These are phyloP conservation scores for Babesia divergens DNA, from an alignment of 169 alveolate species.

Conservation along the genomic window DNA sequence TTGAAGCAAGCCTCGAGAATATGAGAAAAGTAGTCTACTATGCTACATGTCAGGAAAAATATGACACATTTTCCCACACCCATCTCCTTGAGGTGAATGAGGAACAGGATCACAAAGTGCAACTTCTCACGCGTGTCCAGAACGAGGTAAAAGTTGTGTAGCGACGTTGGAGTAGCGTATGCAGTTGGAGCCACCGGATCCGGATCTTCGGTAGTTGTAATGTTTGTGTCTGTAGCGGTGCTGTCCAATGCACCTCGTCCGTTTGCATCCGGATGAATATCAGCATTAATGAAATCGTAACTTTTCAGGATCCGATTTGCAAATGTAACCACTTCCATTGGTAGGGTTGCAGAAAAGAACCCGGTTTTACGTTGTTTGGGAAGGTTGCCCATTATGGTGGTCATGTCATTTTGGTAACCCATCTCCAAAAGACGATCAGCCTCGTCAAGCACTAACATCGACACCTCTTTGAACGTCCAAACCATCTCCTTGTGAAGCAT, in stretches of 20 bases:
- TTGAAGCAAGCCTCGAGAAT: slow-evolving; percentile 19
- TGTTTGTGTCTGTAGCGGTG: not conserved
- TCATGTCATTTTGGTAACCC: slow-evolving; percentile 86
- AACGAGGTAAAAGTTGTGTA: slow-evolving; percentile 47
- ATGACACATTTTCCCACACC: slow-evolving; percentile 59
- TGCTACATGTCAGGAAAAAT: slow-evolving; percentile 71
- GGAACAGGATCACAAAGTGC: slow-evolving; percentile 30
- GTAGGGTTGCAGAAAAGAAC: slow-evolving; percentile 89
- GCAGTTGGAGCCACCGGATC: not conserved
- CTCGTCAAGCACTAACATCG: slow-evolving; percentile 84
- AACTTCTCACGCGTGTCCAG: slow-evolving; percentile 48
- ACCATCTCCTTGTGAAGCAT: slow-evolving; percentile 27
- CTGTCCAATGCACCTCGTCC: not conserved
- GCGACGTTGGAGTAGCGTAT: slow-evolving; percentile 43
- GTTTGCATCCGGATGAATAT: not conserved
- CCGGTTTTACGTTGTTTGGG: slow-evolving; percentile 95
- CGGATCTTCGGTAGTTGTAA: not conserved
- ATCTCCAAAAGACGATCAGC: slow-evolving; percentile 91
- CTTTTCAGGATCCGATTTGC: slow-evolving; percentile 31
- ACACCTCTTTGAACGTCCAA: slow-evolving; percentile 63
- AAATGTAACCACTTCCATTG: slow-evolving; percentile 21
- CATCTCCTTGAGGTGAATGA: slow-evolving; percentile 10
- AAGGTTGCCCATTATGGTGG: slow-evolving; percentile 74
- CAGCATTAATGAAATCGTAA: slow-evolving; percentile 46
- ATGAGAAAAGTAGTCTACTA: slow-evolving; percentile 64